Conservation (phyloP, 164 flowering plant species). For the Cinnamomum micranthum region DNA sequence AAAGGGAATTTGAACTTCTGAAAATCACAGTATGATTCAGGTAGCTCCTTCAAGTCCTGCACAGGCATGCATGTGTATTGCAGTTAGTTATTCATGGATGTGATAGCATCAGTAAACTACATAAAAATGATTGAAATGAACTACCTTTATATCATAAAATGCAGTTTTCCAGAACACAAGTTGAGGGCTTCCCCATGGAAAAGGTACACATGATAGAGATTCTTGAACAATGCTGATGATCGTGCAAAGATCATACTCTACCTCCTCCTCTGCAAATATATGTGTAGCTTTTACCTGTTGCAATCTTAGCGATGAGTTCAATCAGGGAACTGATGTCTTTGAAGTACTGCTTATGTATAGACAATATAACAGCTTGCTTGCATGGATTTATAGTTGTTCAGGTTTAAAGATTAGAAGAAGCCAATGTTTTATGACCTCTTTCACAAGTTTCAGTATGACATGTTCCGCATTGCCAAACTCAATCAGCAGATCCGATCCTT, state of each 20-base stretch:
- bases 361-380: not conserved
- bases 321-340: constrained; percentile 15
- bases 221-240: constrained; percentile 42
- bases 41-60: constrained; percentile 53
- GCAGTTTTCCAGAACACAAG: constrained; percentile 59
- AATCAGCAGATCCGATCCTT: constrained; percentile 68
- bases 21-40: constrained; percentile 49
- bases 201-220: constrained; percentile 22
- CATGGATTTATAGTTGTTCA: constrained; percentile 7
- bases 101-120: not conserved
- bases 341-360: constrained; percentile 13
- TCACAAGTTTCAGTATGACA: constrained; percentile 43
- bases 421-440: constrained; percentile 46
- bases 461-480: constrained; percentile 64
- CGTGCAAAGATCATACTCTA: constrained; percentile 47
- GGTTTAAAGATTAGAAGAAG: constrained; percentile 13
- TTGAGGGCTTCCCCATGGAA: constrained; percentile 25
- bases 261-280: constrained; percentile 70
- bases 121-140: constrained; percentile 5
- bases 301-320: constrained; percentile 31
- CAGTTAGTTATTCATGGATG: constrained; percentile 1
- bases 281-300: constrained; percentile 56
- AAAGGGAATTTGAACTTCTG: constrained; percentile 36
- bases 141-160: constrained; percentile 62
- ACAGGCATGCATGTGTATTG: constrained; percentile 1